Evolutionary conservation across 2,329 filamentous ascomycete species (phyloP), one percentile per base, ranked within the genome.

Genomic region (Colletotrichum lupini): DNA sequence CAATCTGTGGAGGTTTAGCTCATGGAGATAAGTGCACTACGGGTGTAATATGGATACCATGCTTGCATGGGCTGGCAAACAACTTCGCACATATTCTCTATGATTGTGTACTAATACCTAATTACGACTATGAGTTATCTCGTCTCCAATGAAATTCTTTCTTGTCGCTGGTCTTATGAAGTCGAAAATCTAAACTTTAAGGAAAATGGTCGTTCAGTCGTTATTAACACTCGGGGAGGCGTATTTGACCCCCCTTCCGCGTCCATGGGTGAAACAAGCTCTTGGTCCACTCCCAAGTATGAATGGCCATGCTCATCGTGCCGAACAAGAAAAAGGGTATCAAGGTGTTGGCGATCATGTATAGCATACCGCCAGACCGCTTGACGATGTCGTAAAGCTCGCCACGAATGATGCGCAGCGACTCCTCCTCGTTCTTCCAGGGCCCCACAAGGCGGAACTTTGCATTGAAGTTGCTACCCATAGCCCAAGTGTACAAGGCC

Each of bases 371-470:
- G 0, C 83, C 83, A 0, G 81, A 81, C 35, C 80, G 78, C 75
- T 78, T 82, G 1, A 84, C 82, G 0, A 85, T 79, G n/a, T 77
- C 75, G 65, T 77, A 87, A 28, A 87, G 75, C 74, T 87, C 85
- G 0, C 78, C 80, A 19, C 78, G 75, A 83, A 87, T 85, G 32
- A 86, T 81, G 2, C 76, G 71, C 32, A 78, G 75, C 0, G 84
- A 85, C 1, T 77, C 77, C 0, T 78, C 75, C 28, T 84, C 81
- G 75, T 80, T 81, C 49, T 63, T 74, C 85, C 84, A 87, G 0
- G 85, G 85, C 0, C 85, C 85, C 1, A 83, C 77, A 4, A 88
- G 75, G 7, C 85, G 81, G 68, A 87, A 88, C 74, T 88, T 88
- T 49, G 84, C 77, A 68, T 87, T 87, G 76, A 88, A 85, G 77